These are phyloP conservation scores for Macadamia tetraphylla DNA, from an alignment of 164 flowering plant species.

Conservation along the genomic window DNA sequence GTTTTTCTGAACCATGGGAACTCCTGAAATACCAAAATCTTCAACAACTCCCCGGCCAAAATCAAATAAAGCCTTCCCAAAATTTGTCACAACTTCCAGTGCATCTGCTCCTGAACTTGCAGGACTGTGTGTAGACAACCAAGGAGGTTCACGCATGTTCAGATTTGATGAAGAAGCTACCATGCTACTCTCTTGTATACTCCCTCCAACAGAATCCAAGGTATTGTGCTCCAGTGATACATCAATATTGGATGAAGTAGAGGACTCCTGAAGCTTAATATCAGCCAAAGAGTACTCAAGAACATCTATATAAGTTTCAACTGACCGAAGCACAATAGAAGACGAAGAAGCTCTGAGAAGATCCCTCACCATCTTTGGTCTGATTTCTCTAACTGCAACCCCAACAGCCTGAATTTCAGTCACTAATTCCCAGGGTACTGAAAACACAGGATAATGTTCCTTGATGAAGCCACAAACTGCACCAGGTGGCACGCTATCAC, in stretches of 20 bases:
- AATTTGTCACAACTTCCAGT: constrained; percentile 76
- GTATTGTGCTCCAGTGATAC: constrained; percentile 17
- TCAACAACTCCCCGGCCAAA: constrained; percentile 92
- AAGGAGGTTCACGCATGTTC: constrained; percentile 26
- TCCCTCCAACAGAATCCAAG: constrained; percentile 10
- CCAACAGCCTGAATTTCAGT: constrained; percentile 88
- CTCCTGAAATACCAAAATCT: constrained; percentile 81
- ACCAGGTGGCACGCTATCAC: constrained; percentile 62
- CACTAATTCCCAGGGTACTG: constrained; percentile 96
- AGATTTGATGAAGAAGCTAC: constrained; percentile 25
- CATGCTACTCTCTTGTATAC: constrained; percentile 15
- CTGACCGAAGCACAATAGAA: constrained; percentile 62
- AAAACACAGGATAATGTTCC: constrained; percentile 95
- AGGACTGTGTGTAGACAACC: constrained; percentile 30
- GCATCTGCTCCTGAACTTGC: constrained; percentile 68
- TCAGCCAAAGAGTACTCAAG: constrained; percentile 92
- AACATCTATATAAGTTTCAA: constrained; percentile 81
- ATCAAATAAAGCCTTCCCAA: constrained; percentile 85
- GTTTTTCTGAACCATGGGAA: constrained; percentile 35
- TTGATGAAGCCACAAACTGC: constrained; percentile 87
- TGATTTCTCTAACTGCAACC: constrained; percentile 66
- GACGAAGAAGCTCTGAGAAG: constrained; percentile 67
- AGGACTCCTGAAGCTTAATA: constrained; percentile 39
- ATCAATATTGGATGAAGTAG: constrained; percentile 20
- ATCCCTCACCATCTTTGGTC: constrained; percentile 94